phyloP scores from a whole-genome alignment of 768 basidiomycete species.

The Leccinum incarnatum region DNA sequence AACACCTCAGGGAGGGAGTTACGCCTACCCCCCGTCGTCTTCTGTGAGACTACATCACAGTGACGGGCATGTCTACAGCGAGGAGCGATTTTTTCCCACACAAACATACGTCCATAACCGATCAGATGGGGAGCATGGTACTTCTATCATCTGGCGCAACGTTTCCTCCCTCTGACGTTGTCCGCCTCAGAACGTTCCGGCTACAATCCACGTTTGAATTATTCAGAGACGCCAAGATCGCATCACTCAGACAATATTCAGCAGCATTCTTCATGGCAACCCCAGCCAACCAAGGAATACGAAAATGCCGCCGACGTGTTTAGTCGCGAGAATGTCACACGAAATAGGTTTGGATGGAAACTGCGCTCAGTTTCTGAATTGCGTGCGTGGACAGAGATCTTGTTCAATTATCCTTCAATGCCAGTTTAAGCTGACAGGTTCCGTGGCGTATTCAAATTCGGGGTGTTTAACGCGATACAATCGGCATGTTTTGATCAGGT shows the following conservation, averaged over 20 bases:
- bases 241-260: neutral
- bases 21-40: slow-evolving; percentile 3
- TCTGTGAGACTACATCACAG: neutral
- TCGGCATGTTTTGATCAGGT: slow-evolving; percentile 79
- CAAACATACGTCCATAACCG: neutral
- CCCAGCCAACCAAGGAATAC: neutral
- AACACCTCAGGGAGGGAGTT: slow-evolving; percentile 18
- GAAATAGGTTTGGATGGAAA: slow-evolving; percentile 44
- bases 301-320: neutral
- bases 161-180: neutral
- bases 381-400: slow-evolving; percentile 41
- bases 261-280: neutral
- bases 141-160: neutral
- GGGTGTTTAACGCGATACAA: slow-evolving; percentile 90
- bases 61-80: neutral
- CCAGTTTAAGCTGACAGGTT: slow-evolving; percentile 68
- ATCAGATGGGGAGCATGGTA: neutral
- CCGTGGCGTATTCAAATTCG: slow-evolving; percentile 81
- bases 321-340: slow-evolving; percentile 22
- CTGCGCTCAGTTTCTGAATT: slow-evolving; percentile 73
- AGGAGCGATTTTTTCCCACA: neutral
- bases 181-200: slow-evolving; percentile 7
- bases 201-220: neutral
- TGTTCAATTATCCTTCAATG: slow-evolving; percentile 4
- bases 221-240: neutral